A percentile compares a stretch with the other conserved stretches of the same genome.
These are phyloP conservation scores for Stagonosporopsis tanaceti DNA, from an alignment of 2,329 filamentous ascomycete genomes.

Conservation along the genomic window DNA sequence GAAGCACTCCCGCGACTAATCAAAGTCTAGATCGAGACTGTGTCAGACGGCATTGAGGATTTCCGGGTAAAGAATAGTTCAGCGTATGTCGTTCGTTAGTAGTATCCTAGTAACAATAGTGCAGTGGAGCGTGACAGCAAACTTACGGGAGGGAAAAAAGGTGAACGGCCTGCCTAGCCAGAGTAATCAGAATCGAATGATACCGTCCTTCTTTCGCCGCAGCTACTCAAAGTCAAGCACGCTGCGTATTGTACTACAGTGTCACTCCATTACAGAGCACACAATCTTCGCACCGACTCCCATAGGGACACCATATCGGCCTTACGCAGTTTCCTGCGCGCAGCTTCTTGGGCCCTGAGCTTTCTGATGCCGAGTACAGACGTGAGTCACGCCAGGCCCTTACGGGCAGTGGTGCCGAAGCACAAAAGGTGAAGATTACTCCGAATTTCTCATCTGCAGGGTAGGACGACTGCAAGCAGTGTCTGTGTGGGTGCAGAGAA, in stretches of 20 bases:
- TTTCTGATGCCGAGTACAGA: slow-evolving; percentile 93
- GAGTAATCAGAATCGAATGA: slow-evolving; percentile 95
- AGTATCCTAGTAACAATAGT: slow-evolving; percentile 48
- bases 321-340: slow-evolving; percentile 34
- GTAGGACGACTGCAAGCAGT: slow-evolving; percentile 41
- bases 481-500: slow-evolving; percentile 89
- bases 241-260: slow-evolving; percentile 98
- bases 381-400: slow-evolving; percentile 87
- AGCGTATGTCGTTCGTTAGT: slow-evolving; percentile 41
- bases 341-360: slow-evolving; percentile 64
- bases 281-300: slow-evolving; percentile 96
- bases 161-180: slow-evolving; percentile 79
- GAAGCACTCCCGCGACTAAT: background rate
- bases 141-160: slow-evolving; percentile 60
- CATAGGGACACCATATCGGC: slow-evolving; percentile 68
- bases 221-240: slow-evolving; percentile 62
- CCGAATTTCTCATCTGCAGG: slow-evolving; percentile 97
- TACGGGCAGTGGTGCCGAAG: slow-evolving; percentile 71
- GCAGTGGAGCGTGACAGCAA: background rate
- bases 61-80: background rate
- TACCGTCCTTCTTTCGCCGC: slow-evolving; percentile 59
- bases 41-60: background rate
- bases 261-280: slow-evolving; percentile 67
- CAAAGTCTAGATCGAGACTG: background rate
- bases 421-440: slow-evolving; percentile 82